phyloP scores from a whole-genome alignment of 2,329 filamentous ascomycete genomes.

The Claviceps sp. region DNA sequence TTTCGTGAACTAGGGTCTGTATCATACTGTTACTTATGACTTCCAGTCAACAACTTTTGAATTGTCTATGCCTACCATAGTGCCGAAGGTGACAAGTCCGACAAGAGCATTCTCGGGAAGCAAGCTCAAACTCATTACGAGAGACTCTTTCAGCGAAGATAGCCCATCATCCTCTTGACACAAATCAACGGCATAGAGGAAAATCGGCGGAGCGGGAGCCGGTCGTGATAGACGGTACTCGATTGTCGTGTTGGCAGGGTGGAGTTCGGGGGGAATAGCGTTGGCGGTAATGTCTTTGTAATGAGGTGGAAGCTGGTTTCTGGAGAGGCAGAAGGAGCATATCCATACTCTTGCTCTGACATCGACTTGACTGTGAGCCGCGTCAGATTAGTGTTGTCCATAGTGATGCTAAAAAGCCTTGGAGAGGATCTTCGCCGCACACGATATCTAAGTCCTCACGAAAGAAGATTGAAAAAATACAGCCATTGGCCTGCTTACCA shows the following conservation, averaged over 20 bases:
- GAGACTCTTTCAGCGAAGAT: conserved; percentile 69
- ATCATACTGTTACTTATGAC: neutral
- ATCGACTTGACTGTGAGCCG: conserved; percentile 55
- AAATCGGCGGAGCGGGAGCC: conserved; percentile 75
- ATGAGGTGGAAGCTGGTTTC: conserved; percentile 70
- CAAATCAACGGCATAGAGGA: conserved; percentile 76
- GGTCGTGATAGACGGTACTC: conserved; percentile 72
- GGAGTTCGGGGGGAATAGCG: conserved; percentile 70
- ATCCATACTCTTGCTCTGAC: conserved; percentile 77
- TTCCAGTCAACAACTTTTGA: neutral
- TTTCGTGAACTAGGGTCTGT: conserved; percentile 82
- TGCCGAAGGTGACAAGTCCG: conserved; percentile 76
- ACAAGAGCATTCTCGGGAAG: conserved; percentile 72
- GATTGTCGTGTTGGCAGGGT: conserved; percentile 75
- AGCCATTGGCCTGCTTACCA: conserved; percentile 48
- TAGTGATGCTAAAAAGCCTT: neutral
- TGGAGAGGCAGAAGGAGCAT: conserved; percentile 74
- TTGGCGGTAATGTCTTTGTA: conserved; percentile 84
- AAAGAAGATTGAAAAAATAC: neutral
- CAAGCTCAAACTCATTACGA: conserved; percentile 74
- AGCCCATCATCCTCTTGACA: conserved; percentile 82
- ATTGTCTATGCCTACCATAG: conserved; percentile 51
- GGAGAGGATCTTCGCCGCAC: neutral
- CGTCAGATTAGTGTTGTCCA: conserved; percentile 9
- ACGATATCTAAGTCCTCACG: neutral